phyloP scores from a whole-genome alignment of 305 asterid species.

The Nicotiana rustica region DNA sequence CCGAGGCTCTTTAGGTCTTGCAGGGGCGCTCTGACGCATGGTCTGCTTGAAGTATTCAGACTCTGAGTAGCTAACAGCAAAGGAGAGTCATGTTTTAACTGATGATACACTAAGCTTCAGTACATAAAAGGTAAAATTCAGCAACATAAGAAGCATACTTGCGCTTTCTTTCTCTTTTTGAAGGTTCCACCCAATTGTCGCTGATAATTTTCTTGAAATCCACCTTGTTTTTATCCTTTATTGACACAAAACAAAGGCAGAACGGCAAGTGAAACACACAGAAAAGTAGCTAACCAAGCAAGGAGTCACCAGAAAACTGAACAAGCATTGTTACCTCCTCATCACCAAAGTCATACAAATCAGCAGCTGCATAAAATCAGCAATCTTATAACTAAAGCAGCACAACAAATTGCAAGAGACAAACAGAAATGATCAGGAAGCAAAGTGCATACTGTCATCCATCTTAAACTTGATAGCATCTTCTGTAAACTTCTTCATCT shows the following conservation, averaged over 20 bases:
- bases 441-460: conserved; percentile 83
- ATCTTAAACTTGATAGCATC: conserved; percentile 98
- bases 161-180: conserved; percentile 97
- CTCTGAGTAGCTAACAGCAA: conserved; percentile 78
- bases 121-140: conserved; percentile 26
- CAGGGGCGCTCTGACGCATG: conserved; percentile 98
- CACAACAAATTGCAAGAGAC: conserved; percentile 8
- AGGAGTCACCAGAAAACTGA: conserved; percentile 28
- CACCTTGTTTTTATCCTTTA: conserved; percentile 84
- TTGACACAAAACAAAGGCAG: conserved; percentile 34
- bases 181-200: conserved; percentile 94
- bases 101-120: conserved; percentile 8
- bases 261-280: conserved; percentile 27
- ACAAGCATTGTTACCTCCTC: conserved; percentile 65
- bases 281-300: conserved; percentile 32
- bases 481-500: conserved; percentile 99
- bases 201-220: conserved; percentile 97
- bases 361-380: conserved; percentile 78
- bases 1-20: conserved; percentile 93
- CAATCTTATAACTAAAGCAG: conserved; percentile 40
- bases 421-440: conserved; percentile 15
- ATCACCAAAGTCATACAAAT: conserved; percentile 95
- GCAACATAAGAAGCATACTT: conserved; percentile 65
- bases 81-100: conserved; percentile 1
- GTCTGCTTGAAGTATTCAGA: conserved; percentile 99